Conservation (phyloP, 2,329 filamentous ascomycete genomes). For the Xylaria sp. region DNA sequence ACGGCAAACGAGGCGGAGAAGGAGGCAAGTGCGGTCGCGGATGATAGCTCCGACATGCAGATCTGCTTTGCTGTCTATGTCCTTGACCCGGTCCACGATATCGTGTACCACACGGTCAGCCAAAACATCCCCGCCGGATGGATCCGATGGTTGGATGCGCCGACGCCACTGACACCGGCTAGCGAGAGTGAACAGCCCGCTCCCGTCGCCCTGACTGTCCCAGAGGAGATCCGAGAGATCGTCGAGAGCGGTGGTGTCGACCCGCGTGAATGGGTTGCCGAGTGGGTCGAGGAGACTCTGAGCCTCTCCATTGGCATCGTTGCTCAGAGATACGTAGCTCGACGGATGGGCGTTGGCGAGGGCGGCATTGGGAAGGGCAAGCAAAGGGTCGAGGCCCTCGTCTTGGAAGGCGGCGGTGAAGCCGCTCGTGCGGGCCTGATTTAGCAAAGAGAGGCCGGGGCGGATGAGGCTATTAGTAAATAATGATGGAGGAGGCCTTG, state of each 20-base stretch:
- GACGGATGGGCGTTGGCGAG: conserved; percentile 94
- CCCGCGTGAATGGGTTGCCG: conserved; percentile 93
- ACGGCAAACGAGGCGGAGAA: conserved; percentile 60
- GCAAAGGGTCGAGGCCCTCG: conserved; percentile 61
- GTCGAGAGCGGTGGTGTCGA: conserved; percentile 78
- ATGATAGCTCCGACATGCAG: conserved; percentile 61
- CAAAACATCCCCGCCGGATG: conserved; percentile 85
- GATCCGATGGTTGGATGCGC: conserved; percentile 89
- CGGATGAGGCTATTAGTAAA: neutral
- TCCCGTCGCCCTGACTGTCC: conserved; percentile 53
- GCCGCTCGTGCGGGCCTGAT: conserved; percentile 63
- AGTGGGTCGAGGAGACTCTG: conserved; percentile 93
- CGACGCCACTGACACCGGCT: conserved; percentile 60
- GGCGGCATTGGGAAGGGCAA: conserved; percentile 68
- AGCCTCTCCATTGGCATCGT: conserved; percentile 80
- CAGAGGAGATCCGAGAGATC: conserved; percentile 86
- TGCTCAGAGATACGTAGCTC: conserved; percentile 92
- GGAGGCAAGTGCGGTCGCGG: conserved; percentile 57
- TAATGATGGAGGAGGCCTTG: neutral
- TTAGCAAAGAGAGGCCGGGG: conserved; percentile 33
- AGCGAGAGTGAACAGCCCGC: conserved; percentile 51
- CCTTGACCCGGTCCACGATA: conserved; percentile 87
- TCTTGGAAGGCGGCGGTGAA: conserved; percentile 64
- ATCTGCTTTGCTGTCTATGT: conserved; percentile 80
- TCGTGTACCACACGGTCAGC: conserved; percentile 82